phyloP scores from a whole-genome alignment of 2,329 filamentous ascomycete species.

The Cercospora beticola region DNA sequence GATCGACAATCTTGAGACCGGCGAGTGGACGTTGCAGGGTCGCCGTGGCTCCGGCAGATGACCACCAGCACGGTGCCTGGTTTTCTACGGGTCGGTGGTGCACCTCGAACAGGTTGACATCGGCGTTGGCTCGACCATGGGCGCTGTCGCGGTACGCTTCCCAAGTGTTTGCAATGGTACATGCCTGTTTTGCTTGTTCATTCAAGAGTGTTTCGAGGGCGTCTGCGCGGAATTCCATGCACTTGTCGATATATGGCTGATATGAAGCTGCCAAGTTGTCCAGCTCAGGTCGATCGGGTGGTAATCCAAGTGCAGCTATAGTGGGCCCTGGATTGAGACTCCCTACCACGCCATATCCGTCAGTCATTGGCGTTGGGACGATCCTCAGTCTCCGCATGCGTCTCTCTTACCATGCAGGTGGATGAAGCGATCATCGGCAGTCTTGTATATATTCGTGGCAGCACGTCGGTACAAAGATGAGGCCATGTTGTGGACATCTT shows the following conservation, averaged over 20 bases:
- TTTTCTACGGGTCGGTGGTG: not conserved
- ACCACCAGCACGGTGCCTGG: not conserved
- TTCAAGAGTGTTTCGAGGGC: not conserved
- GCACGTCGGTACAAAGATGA: not conserved
- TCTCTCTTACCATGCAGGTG: not conserved
- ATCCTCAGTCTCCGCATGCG: not conserved
- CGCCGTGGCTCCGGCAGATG: not conserved
- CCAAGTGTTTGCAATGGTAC: not conserved
- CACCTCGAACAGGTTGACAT: not conserved
- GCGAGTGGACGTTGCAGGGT: not conserved
- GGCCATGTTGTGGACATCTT: not conserved
- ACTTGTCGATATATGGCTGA: not conserved
- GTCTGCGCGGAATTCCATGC: not conserved
- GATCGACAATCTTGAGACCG: not conserved
- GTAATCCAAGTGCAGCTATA: not conserved
- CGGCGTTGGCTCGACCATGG: not conserved
- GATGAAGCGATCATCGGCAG: not conserved
- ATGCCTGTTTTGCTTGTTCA: not conserved
- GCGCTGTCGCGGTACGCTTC: not conserved
- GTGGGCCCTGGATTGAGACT: not conserved
- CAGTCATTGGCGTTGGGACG: not conserved
- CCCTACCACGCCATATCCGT: not conserved
- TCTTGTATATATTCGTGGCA: not conserved
- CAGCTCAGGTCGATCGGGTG: not conserved
- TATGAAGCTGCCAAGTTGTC: not conserved